phyloP scores from a whole-genome alignment of 1,284 basidiomycete genomes.

The Papiliotrema nemorosa region DNA sequence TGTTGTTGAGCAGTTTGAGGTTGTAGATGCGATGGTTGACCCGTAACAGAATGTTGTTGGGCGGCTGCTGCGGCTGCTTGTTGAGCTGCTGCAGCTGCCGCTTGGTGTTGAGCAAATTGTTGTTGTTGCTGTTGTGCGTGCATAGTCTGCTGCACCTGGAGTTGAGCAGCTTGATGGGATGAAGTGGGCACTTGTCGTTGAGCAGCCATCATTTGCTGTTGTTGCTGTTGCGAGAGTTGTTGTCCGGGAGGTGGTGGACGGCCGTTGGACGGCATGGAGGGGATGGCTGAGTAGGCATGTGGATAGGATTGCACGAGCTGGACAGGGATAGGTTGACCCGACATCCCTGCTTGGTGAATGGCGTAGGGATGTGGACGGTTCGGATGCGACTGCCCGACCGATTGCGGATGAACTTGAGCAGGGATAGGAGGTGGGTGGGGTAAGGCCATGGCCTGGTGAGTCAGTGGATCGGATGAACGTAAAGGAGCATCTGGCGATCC shows the following conservation, averaged over 20 bases:
- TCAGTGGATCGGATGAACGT: too few relatives aligned
- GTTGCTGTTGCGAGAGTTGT: constrained; percentile 5
- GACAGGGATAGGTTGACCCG: not conserved
- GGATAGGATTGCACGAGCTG: constrained; percentile 4
- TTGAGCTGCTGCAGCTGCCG: constrained; percentile 11
- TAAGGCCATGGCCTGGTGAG: constrained; percentile 42
- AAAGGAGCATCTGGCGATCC: too few relatives aligned
- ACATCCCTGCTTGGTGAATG: constrained; percentile 12
- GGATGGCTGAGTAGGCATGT: constrained; percentile 2
- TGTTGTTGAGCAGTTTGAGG: constrained; percentile 23
- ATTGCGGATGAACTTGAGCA: constrained; percentile 13
- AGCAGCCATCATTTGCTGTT: constrained; percentile 9
- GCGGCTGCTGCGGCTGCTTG: constrained; percentile 16
- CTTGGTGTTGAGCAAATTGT: constrained; percentile 13
- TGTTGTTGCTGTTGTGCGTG: constrained; percentile 12
- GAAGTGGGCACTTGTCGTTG: constrained; percentile 17
- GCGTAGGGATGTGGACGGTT: constrained; percentile 20
- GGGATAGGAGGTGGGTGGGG: constrained; percentile 39
- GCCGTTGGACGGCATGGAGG: not conserved
- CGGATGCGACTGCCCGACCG: constrained; percentile 23
- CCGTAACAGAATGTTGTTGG: constrained; percentile 15
- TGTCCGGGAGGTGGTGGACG: constrained; percentile 1
- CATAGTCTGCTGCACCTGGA: constrained; percentile 16
- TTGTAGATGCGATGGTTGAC: constrained; percentile 13
- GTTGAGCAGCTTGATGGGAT: constrained; percentile 23